A percentile compares a stretch with the other conserved stretches of the same genome.
These are phyloP conservation scores for Pelomyxa schiedti DNA, from an alignment of 78 protist species.

Conservation along the genomic window DNA sequence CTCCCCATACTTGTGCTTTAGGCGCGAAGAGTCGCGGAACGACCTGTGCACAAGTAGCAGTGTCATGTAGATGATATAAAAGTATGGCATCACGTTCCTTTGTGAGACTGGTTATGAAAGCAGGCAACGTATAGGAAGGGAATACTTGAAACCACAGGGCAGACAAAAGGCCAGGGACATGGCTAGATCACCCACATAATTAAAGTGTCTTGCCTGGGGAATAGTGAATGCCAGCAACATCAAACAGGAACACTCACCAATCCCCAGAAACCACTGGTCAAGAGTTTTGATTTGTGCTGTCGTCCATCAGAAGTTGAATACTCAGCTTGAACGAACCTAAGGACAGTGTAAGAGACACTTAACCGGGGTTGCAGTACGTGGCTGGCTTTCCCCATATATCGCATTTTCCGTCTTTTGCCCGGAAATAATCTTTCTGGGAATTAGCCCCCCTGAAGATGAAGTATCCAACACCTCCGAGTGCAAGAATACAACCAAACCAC, in stretches of 20 bases:
- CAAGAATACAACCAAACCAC: not conserved
- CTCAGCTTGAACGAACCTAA: not conserved
- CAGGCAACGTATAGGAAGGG: too few species aligned
- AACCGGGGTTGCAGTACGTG: too few species aligned
- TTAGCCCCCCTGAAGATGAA: conserved; percentile 3
- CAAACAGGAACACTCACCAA: too few species aligned
- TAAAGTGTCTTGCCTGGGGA: conserved; percentile 78
- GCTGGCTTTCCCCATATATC: conserved; percentile 28
- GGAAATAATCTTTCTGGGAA: conserved; percentile 19
- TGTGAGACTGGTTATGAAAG: too few species aligned
- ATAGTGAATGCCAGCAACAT: too few species aligned
- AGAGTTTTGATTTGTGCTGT: not conserved
- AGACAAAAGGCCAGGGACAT: conserved; percentile 39
- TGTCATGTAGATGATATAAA: conserved; percentile 61
- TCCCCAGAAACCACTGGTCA: conserved; percentile 80
- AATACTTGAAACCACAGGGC: conserved; percentile 17
- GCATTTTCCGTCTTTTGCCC: conserved; percentile 12
- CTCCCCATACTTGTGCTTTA: conserved; percentile 63
- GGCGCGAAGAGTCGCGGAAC: conserved; percentile 56
- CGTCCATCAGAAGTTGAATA: conserved; percentile 15
- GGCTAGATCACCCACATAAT: conserved; percentile 71
- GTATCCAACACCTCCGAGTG: conserved; percentile 1
- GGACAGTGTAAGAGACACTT: too few species aligned
- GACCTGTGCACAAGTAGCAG: conserved; percentile 72
- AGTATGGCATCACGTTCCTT: too few species aligned